Percentiles rank a stretch among this genome's conserved stretches.
Conservation (phyloP, 768 basidiomycete species). For the Holtermannia corniformis region DNA sequence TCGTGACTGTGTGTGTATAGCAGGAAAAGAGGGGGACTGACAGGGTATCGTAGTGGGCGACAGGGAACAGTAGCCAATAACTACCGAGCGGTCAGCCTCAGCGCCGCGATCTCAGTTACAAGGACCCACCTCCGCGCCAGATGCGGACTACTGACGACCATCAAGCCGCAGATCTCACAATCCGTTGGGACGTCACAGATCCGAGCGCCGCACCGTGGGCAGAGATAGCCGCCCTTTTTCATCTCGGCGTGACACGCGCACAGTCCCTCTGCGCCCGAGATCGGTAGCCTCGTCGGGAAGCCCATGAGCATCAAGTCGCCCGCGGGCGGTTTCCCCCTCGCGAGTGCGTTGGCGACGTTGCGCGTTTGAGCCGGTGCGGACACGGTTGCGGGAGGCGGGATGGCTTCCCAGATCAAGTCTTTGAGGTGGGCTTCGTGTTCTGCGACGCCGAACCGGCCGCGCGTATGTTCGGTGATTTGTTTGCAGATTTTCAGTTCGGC, state of each 20-base stretch:
- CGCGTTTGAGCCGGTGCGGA: conserved; percentile 28
- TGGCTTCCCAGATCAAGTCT: conserved; percentile 87
- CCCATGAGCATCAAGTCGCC: conserved; percentile 97
- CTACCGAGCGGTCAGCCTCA: too few species aligned
- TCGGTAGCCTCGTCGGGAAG: conserved; percentile 84
- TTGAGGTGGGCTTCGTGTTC: conserved; percentile 96
- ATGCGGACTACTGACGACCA: conserved; percentile 97
- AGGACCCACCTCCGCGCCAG: conserved; percentile 65
- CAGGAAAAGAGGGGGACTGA: conserved; percentile 50
- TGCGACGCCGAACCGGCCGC: conserved; percentile 87
- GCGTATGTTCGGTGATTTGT: conserved; percentile 80
- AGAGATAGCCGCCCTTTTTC: conserved; percentile 86
- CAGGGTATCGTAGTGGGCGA: conserved; percentile 73
- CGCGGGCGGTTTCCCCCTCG: conserved; percentile 30
- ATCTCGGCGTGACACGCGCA: conserved; percentile 91
- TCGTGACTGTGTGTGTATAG: background rate
- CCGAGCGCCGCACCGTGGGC: conserved; percentile 84
- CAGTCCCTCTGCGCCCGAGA: conserved; percentile 64
- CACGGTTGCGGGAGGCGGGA: conserved; percentile 73
- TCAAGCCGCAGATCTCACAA: conserved; percentile 90
- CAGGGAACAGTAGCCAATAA: conserved; percentile 65
- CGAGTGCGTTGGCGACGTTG: conserved; percentile 45
- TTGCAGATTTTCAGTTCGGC: conserved; percentile 98
- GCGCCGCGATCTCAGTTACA: too few species aligned
- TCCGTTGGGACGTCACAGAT: conserved; percentile 98